Conservation (phyloP, 768 basidiomycete species). For the Aureoboletus auriporus region DNA sequence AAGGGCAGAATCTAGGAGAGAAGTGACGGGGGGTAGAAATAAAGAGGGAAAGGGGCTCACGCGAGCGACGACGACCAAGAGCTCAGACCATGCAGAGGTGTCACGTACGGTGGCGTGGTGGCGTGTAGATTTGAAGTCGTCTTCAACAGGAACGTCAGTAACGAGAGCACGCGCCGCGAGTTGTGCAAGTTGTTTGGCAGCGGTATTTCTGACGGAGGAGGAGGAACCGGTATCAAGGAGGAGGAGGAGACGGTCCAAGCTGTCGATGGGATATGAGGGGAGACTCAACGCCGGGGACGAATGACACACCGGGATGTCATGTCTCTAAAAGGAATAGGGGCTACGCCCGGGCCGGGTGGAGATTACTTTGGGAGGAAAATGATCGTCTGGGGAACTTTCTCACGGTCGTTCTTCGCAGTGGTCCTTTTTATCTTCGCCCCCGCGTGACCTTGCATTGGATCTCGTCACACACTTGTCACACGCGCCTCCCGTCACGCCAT, state of each 20-base stretch:
- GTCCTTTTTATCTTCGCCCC: constrained; percentile 62
- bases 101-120: constrained; percentile 59
- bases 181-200: constrained; percentile 93
- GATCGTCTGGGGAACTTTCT: constrained; percentile 51
- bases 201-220: constrained; percentile 84
- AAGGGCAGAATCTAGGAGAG: constrained; percentile 75
- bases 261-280: constrained; percentile 27
- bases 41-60: constrained; percentile 37
- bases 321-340: constrained; percentile 48
- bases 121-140: constrained; percentile 61
- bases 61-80: constrained; percentile 86
- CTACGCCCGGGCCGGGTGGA: constrained; percentile 45
- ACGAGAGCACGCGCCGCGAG: constrained; percentile 84
- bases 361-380: constrained; percentile 41
- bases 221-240: constrained; percentile 95
- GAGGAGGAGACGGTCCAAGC: constrained; percentile 95
- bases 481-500: constrained; percentile 3
- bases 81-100: constrained; percentile 81
- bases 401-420: constrained; percentile 39
- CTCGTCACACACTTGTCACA: constrained; percentile 35
- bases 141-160: constrained; percentile 76
- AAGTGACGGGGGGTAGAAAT: neutral
- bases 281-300: neutral
- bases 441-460: constrained; percentile 38
- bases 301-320: constrained; percentile 71